Conservation (phyloP, 1,284 basidiomycete genomes). For the Ustilago hordei region DNA sequence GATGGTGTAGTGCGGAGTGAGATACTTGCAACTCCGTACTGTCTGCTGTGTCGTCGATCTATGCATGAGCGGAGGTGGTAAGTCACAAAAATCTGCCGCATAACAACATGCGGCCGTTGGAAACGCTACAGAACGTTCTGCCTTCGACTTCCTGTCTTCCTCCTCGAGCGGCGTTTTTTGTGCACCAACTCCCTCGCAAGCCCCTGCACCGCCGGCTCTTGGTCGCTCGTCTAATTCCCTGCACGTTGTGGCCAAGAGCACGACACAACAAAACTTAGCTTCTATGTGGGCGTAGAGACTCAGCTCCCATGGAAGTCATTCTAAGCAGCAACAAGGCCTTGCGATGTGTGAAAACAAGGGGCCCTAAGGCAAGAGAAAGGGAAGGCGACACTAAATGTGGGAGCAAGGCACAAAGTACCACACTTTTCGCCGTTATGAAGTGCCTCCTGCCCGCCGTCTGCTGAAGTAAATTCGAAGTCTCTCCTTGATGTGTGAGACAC, state of each 20-base stretch:
- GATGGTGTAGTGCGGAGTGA: background rate
- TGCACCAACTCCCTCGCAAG: background rate
- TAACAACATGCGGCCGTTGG: background rate
- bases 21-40: background rate
- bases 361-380: background rate
- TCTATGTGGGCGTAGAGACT: background rate
- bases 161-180: background rate
- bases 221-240: background rate
- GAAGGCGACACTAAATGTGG: background rate
- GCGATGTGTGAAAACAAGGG: constrained; percentile 3
- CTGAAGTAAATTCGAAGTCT: background rate
- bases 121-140: constrained; percentile 24
- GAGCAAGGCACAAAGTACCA: background rate
- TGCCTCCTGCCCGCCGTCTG: background rate
- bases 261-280: background rate
- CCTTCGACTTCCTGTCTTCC: background rate
- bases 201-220: constrained; percentile 1
- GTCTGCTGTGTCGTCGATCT: constrained; percentile 8
- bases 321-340: background rate
- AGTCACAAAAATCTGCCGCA: background rate
- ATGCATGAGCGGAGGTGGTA: background rate
- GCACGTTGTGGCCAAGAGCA: background rate
- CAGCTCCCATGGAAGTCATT: background rate
- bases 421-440: background rate
- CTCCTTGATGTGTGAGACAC: background rate